A percentile compares a stretch with the other conserved stretches of the same genome.
phyloP scores from a whole-genome alignment of 352 stramenopile genomes.

The Hyaloperonospora arabidopsidis region DNA sequence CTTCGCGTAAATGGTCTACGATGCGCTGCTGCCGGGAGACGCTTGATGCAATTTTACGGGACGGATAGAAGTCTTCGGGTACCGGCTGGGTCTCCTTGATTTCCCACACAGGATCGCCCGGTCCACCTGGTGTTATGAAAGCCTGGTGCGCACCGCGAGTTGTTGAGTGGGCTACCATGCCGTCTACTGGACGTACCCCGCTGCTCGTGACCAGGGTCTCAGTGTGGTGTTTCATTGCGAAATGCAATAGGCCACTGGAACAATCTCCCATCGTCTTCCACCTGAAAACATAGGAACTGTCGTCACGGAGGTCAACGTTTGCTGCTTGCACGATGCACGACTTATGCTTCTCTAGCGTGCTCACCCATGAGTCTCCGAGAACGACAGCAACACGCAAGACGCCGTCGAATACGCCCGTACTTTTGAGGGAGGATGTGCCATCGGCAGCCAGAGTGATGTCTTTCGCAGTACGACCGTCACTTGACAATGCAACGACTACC shows the following conservation, averaged over 20 bases:
- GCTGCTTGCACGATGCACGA: constrained; percentile 41
- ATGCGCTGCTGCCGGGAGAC: constrained; percentile 34
- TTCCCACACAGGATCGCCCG: constrained; percentile 28
- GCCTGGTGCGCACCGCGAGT: constrained; percentile 45
- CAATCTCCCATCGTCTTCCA: constrained; percentile 57
- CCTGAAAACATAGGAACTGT: constrained; percentile 43
- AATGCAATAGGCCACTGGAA: constrained; percentile 46
- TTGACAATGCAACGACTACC: constrained; percentile 46
- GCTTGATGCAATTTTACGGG: constrained; percentile 21
- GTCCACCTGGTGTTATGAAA: constrained; percentile 25
- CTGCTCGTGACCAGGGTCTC: constrained; percentile 32
- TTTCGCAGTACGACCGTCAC: constrained; percentile 33
- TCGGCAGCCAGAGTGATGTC: constrained; percentile 35
- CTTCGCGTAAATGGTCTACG: constrained; percentile 30
- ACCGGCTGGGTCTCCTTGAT: constrained; percentile 39
- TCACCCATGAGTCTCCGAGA: constrained; percentile 30
- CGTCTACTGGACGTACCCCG: background rate
- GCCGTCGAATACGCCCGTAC: constrained; percentile 32
- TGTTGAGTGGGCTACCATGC: constrained; percentile 29
- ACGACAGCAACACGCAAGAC: constrained; percentile 42
- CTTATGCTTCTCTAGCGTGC: constrained; percentile 41
- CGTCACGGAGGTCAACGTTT: constrained; percentile 32
- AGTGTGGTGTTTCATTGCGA: constrained; percentile 43
- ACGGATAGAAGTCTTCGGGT: constrained; percentile 42
- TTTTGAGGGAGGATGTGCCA: constrained; percentile 31